Evolutionary conservation across 495 filamentous ascomycete species (phyloP).

Genomic region (Choiromyces venosus): DNA sequence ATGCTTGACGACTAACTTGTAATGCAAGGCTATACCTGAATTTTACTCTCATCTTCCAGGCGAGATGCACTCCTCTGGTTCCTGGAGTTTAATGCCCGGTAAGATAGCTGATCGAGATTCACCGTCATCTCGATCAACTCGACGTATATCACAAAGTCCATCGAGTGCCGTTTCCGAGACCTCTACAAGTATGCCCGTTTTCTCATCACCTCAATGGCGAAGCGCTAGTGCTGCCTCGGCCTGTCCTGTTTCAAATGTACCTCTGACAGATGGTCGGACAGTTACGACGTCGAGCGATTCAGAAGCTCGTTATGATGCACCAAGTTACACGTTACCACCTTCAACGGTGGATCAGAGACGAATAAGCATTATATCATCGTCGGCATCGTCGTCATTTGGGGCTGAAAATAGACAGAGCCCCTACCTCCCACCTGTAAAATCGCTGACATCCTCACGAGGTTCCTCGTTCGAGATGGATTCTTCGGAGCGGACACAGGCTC

Average conservation of each 20-base stretch:
- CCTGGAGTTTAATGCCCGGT: slow-evolving; percentile 27
- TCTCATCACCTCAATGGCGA: slow-evolving; percentile 33
- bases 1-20: slow-evolving; percentile 16
- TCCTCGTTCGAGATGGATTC: slow-evolving; percentile 39
- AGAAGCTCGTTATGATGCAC: slow-evolving; percentile 37
- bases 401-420: slow-evolving; percentile 35
- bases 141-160: slow-evolving; percentile 33
- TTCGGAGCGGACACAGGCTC: slow-evolving; percentile 23
- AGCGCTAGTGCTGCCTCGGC: slow-evolving; percentile 22
- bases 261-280: slow-evolving; percentile 32
- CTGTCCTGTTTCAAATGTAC: slow-evolving; percentile 31
- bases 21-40: slow-evolving; percentile 35
- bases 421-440: slow-evolving; percentile 37
- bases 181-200: slow-evolving; percentile 34
- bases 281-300: slow-evolving; percentile 29
- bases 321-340: slow-evolving; percentile 27
- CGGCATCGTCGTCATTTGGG: slow-evolving; percentile 28
- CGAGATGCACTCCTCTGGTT: slow-evolving; percentile 27
- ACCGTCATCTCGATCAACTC: slow-evolving; percentile 31
- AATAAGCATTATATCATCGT: slow-evolving; percentile 37
- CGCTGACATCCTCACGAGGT: slow-evolving; percentile 39
- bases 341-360: slow-evolving; percentile 33
- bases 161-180: slow-evolving; percentile 35
- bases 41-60: slow-evolving; percentile 35
- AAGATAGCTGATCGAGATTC: slow-evolving; percentile 36